Percentiles rank a stretch among this genome's conserved stretches.
phyloP scores from a whole-genome alignment of 2,329 filamentous ascomycete species.

The Fusarium tupiense region DNA sequence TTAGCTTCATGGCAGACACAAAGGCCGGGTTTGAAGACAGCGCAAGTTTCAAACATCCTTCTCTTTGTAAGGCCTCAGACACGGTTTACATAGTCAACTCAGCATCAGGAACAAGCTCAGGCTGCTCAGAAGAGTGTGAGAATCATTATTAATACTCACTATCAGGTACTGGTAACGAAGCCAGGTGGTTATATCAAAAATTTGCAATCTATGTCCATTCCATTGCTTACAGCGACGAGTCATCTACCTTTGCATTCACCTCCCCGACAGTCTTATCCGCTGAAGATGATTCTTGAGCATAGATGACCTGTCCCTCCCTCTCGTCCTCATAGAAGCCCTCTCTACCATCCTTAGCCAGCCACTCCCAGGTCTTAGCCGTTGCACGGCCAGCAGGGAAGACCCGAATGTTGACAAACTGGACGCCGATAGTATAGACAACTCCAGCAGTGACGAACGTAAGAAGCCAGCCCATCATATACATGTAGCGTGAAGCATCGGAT shows the following conservation, averaged over 20 bases:
- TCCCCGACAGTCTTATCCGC: background rate
- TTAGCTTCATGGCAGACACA: background rate
- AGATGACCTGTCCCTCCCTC: background rate
- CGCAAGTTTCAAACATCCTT: background rate
- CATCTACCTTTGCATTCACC: background rate
- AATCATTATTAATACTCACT: background rate
- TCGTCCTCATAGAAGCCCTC: background rate
- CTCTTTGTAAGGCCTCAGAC: background rate
- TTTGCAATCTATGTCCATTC: background rate
- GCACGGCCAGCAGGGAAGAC: background rate
- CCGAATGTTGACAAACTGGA: background rate
- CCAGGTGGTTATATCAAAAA: rapidly evolving
- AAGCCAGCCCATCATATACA: conserved; percentile 1
- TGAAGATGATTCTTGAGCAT: background rate
- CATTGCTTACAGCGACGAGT: background rate
- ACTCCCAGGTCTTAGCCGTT: background rate
- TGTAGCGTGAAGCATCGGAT: background rate
- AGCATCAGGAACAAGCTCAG: background rate
- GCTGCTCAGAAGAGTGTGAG: background rate
- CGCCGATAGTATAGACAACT: background rate
- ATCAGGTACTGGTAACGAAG: background rate
- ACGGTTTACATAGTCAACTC: background rate
- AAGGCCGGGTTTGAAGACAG: rapidly evolving
- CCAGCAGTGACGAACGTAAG: background rate
- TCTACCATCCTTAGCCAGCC: background rate